Evolutionary conservation across 2,329 filamentous ascomycete species (phyloP).

Genomic region (Colletotrichum sp.): DNA sequence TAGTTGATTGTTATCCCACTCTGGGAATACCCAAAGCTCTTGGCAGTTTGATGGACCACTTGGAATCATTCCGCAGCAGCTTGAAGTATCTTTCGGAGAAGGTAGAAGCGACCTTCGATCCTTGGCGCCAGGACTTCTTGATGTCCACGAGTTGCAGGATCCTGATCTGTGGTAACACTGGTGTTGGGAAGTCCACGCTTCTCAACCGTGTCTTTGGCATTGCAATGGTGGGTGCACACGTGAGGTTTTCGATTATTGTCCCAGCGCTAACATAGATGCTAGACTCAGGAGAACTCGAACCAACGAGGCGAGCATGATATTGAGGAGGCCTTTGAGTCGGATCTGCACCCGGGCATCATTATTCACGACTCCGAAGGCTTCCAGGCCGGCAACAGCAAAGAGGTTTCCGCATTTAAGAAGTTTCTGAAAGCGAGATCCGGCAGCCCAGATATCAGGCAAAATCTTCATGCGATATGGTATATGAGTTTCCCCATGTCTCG

Average conservation of each 20-base stretch:
- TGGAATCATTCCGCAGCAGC: background rate
- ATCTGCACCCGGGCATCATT: constrained; percentile 29
- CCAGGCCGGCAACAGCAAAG: constrained; percentile 27
- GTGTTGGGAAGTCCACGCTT: constrained; percentile 31
- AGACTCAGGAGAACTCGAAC: constrained; percentile 27
- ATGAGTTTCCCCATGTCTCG: rapidly evolving
- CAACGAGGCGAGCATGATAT: constrained; percentile 30
- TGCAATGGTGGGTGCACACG: constrained; percentile 1
- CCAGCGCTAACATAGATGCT: background rate
- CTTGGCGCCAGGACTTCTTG: background rate
- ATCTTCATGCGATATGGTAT: constrained; percentile 31
- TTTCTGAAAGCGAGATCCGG: constrained; percentile 28
- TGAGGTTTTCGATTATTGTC: too few species aligned
- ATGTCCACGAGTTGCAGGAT: constrained; percentile 17
- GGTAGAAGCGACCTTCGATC: background rate
- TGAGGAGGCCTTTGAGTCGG: constrained; percentile 30
- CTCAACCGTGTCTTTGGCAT: constrained; percentile 31
- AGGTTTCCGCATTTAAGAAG: constrained; percentile 26
- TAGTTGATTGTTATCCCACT: constrained; percentile 5
- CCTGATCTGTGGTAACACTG: constrained; percentile 30
- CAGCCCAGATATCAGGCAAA: constrained; percentile 12
- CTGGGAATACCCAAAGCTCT: background rate
- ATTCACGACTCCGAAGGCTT: constrained; percentile 32
- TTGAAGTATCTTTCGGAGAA: background rate
- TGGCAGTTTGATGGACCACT: background rate